Base-by-base conservation (phyloP, 208 protist genomes). In the Trypanosoma platydactyli region DNA sequence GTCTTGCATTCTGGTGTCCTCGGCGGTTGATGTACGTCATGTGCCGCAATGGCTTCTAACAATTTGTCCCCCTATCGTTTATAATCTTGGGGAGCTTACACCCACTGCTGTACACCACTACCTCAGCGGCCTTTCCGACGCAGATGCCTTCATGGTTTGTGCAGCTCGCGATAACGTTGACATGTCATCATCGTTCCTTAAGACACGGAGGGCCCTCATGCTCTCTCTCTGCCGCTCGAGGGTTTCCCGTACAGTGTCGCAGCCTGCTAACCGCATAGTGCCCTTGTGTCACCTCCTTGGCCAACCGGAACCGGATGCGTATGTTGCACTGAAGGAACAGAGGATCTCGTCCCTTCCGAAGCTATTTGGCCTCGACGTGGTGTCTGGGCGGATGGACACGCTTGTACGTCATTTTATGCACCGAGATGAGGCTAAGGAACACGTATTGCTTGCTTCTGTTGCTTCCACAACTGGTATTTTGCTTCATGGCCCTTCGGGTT, bases 401-500 rank as follows among this genome's bases (percentile, higher is more conserved):
- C 33, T 66, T 46, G 64, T 71, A 24, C 45, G 44, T 29, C 62
- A 49, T 54, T 71, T 70, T 57, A 57, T 71, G 49, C 64, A 44
- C 12, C 58, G 64, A 2, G 65, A 53, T 22, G 52, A 46, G 16
- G 3, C 18, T 12, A 49, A 6, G 13, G 52, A 18, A 7, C 49
- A 48, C 25, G 69, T 77, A 15, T 20, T 58, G 44, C 68, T 91
- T 30, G 33, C 68, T 12, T 51, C 79, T 5, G 46, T 86, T 30
- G 71, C 64, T 1, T 64, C 73, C 20, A 89, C 91, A 25, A 93
- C 86, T 5, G 91, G 91, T 13, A 68, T 96, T 33, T 68, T 96
- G 6, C 73, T 96, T 7, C 81, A 93, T 71, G 91, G 91, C 16
- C 86, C 88, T 11, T 90, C 88, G 0, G 88, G 91, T 16, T 87